These are phyloP conservation scores for maize (Zea mays) DNA, from an alignment of 176 grass and related monocot species.

Conservation along the genomic window DNA sequence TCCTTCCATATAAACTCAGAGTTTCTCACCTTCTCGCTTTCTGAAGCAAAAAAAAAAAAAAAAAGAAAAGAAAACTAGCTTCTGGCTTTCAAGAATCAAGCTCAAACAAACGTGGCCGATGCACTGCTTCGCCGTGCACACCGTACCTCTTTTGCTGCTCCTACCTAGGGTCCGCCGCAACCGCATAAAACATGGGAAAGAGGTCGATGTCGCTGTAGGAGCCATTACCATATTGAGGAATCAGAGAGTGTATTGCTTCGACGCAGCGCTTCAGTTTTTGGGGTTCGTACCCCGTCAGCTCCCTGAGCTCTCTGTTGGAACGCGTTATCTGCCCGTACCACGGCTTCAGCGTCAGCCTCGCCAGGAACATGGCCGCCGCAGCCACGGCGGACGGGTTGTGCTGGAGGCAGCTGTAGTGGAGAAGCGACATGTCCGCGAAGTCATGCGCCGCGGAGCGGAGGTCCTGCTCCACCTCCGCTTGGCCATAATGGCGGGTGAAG, in stretches of 20 bases:
- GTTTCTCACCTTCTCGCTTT: too few species aligned
- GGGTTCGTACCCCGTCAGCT: slow-evolving; percentile 35
- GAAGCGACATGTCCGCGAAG: background rate
- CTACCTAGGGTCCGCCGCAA: background rate
- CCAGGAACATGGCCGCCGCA: slow-evolving; percentile 37
- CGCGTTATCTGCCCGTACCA: background rate
- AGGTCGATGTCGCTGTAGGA: background rate
- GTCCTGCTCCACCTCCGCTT: background rate
- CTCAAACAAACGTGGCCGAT: too few species aligned
- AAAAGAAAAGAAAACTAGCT: too few species aligned
- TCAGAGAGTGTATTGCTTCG: background rate
- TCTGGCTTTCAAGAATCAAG: too few species aligned
- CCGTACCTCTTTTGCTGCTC: background rate
- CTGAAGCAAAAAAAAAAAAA: too few species aligned
- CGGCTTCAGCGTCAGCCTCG: slow-evolving; percentile 10
- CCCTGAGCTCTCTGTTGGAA: slow-evolving; percentile 6
- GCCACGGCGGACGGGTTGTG: slow-evolving; percentile 32
- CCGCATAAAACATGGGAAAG: background rate
- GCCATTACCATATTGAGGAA: background rate
- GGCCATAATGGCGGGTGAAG: slow-evolving; percentile 15
- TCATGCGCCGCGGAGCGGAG: background rate
- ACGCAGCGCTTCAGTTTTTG: slow-evolving; percentile 4
- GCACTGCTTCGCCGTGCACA: background rate
- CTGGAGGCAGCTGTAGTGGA: slow-evolving; percentile 5
- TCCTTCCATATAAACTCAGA: too few species aligned